phyloP scores from a whole-genome alignment of 2,329 filamentous ascomycete genomes.

The Penicillium sp. region DNA sequence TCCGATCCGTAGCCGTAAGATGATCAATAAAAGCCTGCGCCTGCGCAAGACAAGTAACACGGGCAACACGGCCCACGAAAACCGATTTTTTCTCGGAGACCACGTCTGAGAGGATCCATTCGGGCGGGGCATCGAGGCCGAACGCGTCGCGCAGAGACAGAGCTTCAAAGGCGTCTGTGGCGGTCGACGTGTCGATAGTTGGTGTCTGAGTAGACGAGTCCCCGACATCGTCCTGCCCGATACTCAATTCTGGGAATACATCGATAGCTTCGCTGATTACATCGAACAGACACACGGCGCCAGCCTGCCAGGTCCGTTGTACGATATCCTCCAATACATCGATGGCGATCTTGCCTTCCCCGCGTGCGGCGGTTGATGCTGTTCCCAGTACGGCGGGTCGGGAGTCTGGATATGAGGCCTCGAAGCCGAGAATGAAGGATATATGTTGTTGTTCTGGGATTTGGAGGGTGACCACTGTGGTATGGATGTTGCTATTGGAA shows the following conservation, averaged over 20 bases:
- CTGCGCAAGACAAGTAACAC: constrained; percentile 66
- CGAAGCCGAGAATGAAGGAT: constrained; percentile 62
- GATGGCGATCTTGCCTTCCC: constrained; percentile 70
- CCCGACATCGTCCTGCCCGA: constrained; percentile 27
- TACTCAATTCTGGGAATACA: constrained; percentile 55
- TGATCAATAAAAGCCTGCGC: constrained; percentile 70
- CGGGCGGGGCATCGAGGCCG: constrained; percentile 45
- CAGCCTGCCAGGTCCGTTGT: constrained; percentile 65
- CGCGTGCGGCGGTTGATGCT: constrained; percentile 70
- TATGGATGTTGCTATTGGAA: constrained; percentile 25
- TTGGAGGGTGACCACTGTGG: constrained; percentile 56
- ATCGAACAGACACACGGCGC: constrained; percentile 84
- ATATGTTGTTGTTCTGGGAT: constrained; percentile 59
- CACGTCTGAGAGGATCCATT: constrained; percentile 72
- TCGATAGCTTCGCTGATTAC: constrained; percentile 67
- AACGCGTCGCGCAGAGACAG: constrained; percentile 30
- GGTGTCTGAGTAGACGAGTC: constrained; percentile 11
- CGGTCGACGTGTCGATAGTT: background rate
- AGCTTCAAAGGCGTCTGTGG: constrained; percentile 25
- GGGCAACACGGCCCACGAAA: constrained; percentile 76
- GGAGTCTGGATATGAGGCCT: constrained; percentile 68
- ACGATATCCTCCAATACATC: constrained; percentile 67
- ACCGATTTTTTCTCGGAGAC: constrained; percentile 81
- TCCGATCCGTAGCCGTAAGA: constrained; percentile 77
- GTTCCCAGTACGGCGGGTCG: constrained; percentile 74